Conservation (phyloP, 495 filamentous ascomycete genomes). For the Coniosporium apollinis region DNA sequence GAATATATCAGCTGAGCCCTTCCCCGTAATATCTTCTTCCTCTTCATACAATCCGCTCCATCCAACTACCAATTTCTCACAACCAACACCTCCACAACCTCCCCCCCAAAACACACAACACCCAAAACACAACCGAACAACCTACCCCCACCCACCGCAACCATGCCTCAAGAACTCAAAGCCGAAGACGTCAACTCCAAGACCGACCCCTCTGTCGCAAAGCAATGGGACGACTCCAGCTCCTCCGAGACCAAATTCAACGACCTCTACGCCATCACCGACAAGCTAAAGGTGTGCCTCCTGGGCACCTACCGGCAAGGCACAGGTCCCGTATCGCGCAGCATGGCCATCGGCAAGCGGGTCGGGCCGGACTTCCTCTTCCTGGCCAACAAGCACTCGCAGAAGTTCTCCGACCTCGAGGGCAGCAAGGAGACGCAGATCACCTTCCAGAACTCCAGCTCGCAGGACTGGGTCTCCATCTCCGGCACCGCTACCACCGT, state of each 20-base stretch:
- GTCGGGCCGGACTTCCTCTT: slow-evolving; percentile 29
- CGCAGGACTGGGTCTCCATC: slow-evolving; percentile 26
- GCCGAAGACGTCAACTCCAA: slow-evolving; percentile 14
- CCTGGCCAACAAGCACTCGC: slow-evolving; percentile 27
- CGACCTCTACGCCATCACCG: slow-evolving; percentile 21
- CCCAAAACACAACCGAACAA: background rate
- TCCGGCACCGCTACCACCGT: slow-evolving; percentile 17
- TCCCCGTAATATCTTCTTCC: no score
- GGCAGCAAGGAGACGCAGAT: slow-evolving; percentile 18
- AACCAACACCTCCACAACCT: no score
- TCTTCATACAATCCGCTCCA: no score
- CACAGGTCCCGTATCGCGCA: slow-evolving; percentile 19
- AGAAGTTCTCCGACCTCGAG: slow-evolving; percentile 27
- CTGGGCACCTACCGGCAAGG: slow-evolving; percentile 17
- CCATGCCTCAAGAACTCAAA: slow-evolving; percentile 21
- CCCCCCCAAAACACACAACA: no score
- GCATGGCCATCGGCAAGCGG: slow-evolving; percentile 29
- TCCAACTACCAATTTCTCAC: no score
- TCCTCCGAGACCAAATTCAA: slow-evolving; percentile 17
- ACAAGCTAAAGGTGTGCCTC: slow-evolving; percentile 19
- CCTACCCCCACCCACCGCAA: background rate
- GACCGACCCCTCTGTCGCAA: slow-evolving; percentile 20
- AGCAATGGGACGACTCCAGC: slow-evolving; percentile 20
- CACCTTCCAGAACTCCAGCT: slow-evolving; percentile 25
- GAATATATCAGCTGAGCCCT: no score